These are phyloP conservation scores for Scedosporium boydii DNA, from an alignment of 2,329 filamentous ascomycete genomes.

Conservation along the genomic window DNA sequence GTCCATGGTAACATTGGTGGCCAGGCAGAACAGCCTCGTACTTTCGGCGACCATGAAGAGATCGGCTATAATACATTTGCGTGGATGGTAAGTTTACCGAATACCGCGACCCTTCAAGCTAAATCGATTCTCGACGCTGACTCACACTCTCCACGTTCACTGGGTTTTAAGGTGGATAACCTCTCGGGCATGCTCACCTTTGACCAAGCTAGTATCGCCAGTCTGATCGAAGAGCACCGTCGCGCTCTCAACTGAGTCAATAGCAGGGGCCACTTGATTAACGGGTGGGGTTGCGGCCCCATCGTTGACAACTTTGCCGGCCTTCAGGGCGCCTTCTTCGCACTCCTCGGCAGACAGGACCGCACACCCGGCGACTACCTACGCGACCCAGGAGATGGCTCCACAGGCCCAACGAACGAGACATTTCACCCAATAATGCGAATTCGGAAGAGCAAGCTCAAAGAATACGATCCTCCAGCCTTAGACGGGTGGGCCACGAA, in stretches of 20 bases:
- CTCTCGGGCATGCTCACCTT: conserved; percentile 4
- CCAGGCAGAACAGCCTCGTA: conserved; percentile 23
- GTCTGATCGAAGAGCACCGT: conserved; percentile 1
- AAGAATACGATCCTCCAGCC: not conserved
- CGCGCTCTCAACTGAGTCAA: not conserved
- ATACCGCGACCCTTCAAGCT: not conserved
- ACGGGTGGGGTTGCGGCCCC: conserved; percentile 7
- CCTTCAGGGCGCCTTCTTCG: conserved; percentile 1
- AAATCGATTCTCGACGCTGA: not conserved
- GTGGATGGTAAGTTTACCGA: conserved; percentile 10
- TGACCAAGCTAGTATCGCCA: not conserved
- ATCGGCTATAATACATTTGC: conserved; percentile 10
- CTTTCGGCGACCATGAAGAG: conserved; percentile 5
- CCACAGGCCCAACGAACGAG: conserved; percentile 4
- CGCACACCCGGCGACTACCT: conserved; percentile 9
- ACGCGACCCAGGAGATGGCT: not conserved
- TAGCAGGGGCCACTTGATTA: not conserved
- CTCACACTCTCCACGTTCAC: not conserved
- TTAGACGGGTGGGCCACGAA: not conserved
- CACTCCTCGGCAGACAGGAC: not conserved
- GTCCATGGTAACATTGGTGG: conserved; percentile 62
- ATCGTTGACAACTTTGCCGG: conserved; percentile 5
- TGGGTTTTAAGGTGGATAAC: conserved; percentile 1
- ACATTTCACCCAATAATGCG: conserved; percentile 8
- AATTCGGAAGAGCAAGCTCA: not conserved